Evolutionary conservation across 2,329 filamentous ascomycete genomes (phyloP).

Genomic region (Mollisia scopiformis): DNA sequence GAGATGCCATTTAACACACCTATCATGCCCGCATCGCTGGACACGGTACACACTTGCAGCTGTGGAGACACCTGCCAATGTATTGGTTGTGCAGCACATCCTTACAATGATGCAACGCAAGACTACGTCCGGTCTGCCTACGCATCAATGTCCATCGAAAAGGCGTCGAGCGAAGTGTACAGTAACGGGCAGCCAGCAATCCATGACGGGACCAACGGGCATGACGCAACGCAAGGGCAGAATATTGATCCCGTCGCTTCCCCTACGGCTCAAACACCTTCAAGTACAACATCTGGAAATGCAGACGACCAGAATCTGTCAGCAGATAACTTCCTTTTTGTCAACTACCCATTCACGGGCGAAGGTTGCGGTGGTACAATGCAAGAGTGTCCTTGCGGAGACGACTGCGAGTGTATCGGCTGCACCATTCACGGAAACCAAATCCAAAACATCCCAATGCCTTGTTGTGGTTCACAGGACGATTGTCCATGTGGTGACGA

Average conservation of each 20-base stretch:
- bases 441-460: constrained; percentile 14
- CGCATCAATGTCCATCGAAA: constrained; percentile 29
- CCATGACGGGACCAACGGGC: constrained; percentile 14
- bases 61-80: constrained; percentile 71
- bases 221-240: constrained; percentile 13
- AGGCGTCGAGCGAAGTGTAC: constrained; percentile 20
- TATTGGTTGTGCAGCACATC: constrained; percentile 68
- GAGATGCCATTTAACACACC: constrained; percentile 33
- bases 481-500: constrained; percentile 61
- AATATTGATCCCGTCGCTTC: constrained; percentile 25
- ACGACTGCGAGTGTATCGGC: constrained; percentile 61
- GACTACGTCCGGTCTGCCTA: constrained; percentile 53
- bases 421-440: constrained; percentile 53
- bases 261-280: constrained; percentile 32
- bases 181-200: constrained; percentile 9
- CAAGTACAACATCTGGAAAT: constrained; percentile 31
- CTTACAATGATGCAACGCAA: constrained; percentile 67
- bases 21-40: constrained; percentile 38
- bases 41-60: constrained; percentile 52
- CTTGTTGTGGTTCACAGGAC: constrained; percentile 44
- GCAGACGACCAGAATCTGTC: constrained; percentile 51
- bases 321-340: constrained; percentile 61
- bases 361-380: constrained; percentile 52
- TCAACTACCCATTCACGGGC: constrained; percentile 52
- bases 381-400: constrained; percentile 58